These are phyloP conservation scores for Saturnispora saitoi DNA, from an alignment of 805 yeast genomes.

Conservation along the genomic window DNA sequence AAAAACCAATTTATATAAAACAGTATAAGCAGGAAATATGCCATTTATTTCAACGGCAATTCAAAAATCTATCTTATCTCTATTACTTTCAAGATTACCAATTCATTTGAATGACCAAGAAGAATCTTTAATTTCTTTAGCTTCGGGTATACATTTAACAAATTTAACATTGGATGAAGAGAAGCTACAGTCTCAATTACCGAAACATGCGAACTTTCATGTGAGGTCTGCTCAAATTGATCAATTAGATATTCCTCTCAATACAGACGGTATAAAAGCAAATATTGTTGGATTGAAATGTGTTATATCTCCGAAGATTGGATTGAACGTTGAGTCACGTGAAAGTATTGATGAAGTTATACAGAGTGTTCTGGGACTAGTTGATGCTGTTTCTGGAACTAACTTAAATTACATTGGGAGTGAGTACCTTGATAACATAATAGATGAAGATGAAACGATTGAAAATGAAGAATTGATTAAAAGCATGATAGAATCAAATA, in stretches of 20 bases:
- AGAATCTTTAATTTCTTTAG: constrained; percentile 9
- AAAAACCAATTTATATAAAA: background rate
- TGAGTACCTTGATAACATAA: constrained; percentile 16
- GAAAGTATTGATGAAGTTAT: constrained; percentile 63
- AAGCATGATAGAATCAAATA: constrained; percentile 1
- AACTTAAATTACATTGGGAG: constrained; percentile 4
- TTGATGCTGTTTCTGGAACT: constrained; percentile 33
- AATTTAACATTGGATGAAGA: constrained; percentile 13
- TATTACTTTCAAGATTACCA: constrained; percentile 12
- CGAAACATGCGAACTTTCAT: constrained; percentile 9
- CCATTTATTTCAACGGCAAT: constrained; percentile 12
- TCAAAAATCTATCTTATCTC: constrained; percentile 10
- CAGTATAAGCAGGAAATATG: constrained; percentile 2
- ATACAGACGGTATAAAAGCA: constrained; percentile 11
- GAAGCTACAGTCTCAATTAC: constrained; percentile 10
- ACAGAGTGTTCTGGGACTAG: constrained; percentile 40
- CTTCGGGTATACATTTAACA: constrained; percentile 8
- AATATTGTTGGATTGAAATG: constrained; percentile 2
- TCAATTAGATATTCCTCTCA: constrained; percentile 7
- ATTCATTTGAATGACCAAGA: constrained; percentile 11
- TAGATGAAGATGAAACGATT: constrained; percentile 22
- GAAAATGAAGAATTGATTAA: constrained; percentile 8
- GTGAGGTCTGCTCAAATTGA: constrained; percentile 10
- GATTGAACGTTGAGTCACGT: constrained; percentile 4
- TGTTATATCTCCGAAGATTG: constrained; percentile 9